Base-by-base conservation (phyloP, 1,284 basidiomycete genomes). In the Ustilago curta region DNA sequence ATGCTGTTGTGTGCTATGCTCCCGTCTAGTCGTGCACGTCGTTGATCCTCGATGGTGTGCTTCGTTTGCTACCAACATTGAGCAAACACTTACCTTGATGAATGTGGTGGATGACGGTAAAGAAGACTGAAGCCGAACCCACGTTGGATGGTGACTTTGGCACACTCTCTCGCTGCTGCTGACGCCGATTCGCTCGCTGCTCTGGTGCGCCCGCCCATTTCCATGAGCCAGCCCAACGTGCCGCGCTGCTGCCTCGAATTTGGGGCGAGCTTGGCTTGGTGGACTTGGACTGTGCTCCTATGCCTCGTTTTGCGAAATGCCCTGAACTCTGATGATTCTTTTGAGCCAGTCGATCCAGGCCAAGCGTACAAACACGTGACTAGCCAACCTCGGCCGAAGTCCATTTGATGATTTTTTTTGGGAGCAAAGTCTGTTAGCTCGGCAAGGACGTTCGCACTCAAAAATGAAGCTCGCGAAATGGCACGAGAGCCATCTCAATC, bases 71-170 rank as follows among this genome's bases (percentile, higher is more conserved):
- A 23, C 50, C 16, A 25, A 45, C 14, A 19, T 31, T n/a, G 12
- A 25, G 32, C 32, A 35, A 39, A 45, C 19, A 72, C 70, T 68
- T 72, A 72, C 70, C 70, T 72, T 72, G 70, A 64, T 43, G 64
- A 51, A 49, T 58, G 58, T 48, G 70, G 59, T 72, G 64, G 70
- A 68, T 72, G 70, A 72, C 70, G 59, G 64, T 55, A 61, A 56
- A 54, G 29, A 62, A 59, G 69, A 58, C 40, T 16, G 32, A 35
- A 11, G 35, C 14, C 8, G 14, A 25, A 14, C 21, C 9, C 29
- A 18, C 45, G 14, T 27, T 37, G 18, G 9, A 47, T 6, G 19
- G 19, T 45, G 47, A 44, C 25, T 35, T 37, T 50, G 12, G 32
- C 50, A n/a, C 19, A 2, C 55, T 4, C 58, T 42, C 58, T 37